Base-by-base conservation (phyloP, 2,329 filamentous ascomycete species). In the Xenoacremonium recifei region DNA sequence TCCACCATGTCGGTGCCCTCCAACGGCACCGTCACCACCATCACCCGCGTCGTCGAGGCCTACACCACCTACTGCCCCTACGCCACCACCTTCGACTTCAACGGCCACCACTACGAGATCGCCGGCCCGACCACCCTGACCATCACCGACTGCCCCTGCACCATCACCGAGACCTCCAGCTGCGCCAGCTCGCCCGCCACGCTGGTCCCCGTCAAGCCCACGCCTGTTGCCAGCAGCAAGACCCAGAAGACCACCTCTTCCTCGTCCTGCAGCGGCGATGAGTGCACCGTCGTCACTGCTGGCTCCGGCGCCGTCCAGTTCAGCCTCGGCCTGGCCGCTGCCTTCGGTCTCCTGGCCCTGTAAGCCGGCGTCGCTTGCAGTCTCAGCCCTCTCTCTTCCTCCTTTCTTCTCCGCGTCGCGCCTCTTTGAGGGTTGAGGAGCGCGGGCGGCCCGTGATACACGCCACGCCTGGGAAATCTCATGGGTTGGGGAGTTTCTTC, bases 121-220 rank as follows among this genome's bases (percentile, higher is more conserved):
- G 75, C 72, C 39, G 67, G 71, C 59, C 71, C 79, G 47, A 64
- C 76, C 53, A 75, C 73, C 41, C 63, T 81, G 50, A 80, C 75
- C 55, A 72, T 84, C 42, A 71, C 68, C 27, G 66, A 77, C 59
- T 79, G 75, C 63, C 73, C 74, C 44, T 78, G 75, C 68, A 76
- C 74, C 33, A 45, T 67, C 38, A 50, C 55, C 40, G 55, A 65
- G 62, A 61, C 60, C 25, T 21, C 35, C 37, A 18, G 31, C 43
- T 33, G 23, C 37, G 35, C 35, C 17, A 18, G 34, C 25, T 35
- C 40, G n/a, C n/a, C n/a, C n/a, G n/a, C n/a, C n/a, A n/a, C n/a
- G n/a, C n/a, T n/a, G n/a, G n/a, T n/a, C n/a, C n/a, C n/a, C n/a
- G n/a, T n/a, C n/a, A n/a, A n/a, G n/a, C n/a, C n/a, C n/a, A n/a